Conservation (phyloP, 2,329 filamentous ascomycete species). For the Trichoderma sp. region DNA sequence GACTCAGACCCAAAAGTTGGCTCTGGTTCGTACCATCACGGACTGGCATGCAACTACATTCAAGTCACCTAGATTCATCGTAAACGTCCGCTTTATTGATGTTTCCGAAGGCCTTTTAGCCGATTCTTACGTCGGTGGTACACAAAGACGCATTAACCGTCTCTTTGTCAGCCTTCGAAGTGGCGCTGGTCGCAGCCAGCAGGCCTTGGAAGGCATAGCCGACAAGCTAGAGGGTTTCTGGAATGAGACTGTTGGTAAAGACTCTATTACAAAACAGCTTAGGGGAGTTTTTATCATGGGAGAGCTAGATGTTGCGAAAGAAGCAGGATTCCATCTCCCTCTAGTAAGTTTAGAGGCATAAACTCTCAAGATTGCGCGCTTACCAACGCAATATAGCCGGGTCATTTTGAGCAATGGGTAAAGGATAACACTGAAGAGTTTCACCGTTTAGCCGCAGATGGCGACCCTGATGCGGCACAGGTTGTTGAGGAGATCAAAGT, state of each 20-base stretch:
- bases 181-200: slow-evolving; percentile 14
- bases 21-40: slow-evolving; percentile 20
- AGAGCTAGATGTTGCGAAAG: slow-evolving; percentile 21
- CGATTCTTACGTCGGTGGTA: slow-evolving; percentile 20
- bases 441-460: slow-evolving; percentile 10
- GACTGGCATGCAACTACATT: slow-evolving; percentile 27
- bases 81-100: slow-evolving; percentile 26
- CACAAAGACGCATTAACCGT: slow-evolving; percentile 16
- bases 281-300: slow-evolving; percentile 17
- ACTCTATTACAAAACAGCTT: slow-evolving; percentile 9
- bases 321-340: slow-evolving; percentile 23
- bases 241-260: slow-evolving; percentile 20
- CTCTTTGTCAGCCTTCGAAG: slow-evolving; percentile 25
- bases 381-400: slow-evolving; percentile 5
- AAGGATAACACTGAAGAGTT: slow-evolving; percentile 25
- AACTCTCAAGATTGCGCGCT: not conserved
- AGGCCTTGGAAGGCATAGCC: slow-evolving; percentile 18
- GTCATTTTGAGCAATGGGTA: slow-evolving; percentile 23
- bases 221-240: slow-evolving; percentile 23
- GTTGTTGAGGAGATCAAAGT: slow-evolving; percentile 23
- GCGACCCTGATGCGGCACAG: slow-evolving; percentile 18
- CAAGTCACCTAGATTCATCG: slow-evolving; percentile 23
- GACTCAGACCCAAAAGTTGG: slow-evolving; percentile 20
- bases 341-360: not conserved
- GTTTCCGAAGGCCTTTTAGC: slow-evolving; percentile 10